A percentile compares a stretch with the other conserved stretches of the same genome.
phyloP scores from a whole-genome alignment of 768 basidiomycete genomes.

The Boletus patriciae region DNA sequence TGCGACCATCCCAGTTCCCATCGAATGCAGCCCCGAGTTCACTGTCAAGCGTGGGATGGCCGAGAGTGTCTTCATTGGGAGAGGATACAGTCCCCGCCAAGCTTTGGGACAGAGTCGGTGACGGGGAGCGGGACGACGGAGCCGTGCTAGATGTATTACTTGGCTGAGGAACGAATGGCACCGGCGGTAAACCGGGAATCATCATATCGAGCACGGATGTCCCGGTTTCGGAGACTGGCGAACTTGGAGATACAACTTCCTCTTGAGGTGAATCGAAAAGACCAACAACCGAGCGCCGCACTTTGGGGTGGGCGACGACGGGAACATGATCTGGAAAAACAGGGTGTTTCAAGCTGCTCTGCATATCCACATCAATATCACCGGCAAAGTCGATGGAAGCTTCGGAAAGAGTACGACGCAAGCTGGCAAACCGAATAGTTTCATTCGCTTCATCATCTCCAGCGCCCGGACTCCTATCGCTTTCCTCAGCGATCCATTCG shows the following conservation, averaged over 20 bases:
- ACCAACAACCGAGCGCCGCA: slow-evolving; percentile 59
- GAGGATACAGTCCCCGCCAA: slow-evolving; percentile 8
- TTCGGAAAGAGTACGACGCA: slow-evolving; percentile 29
- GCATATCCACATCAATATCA: slow-evolving; percentile 24
- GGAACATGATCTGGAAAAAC: slow-evolving; percentile 20
- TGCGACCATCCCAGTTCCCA: slow-evolving; percentile 17
- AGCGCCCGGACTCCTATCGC: slow-evolving; percentile 30
- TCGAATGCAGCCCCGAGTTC: slow-evolving; percentile 58
- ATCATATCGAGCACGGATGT: slow-evolving; percentile 31
- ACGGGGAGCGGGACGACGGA: slow-evolving; percentile 20
- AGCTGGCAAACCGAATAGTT: slow-evolving; percentile 33
- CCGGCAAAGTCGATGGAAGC: slow-evolving; percentile 20
- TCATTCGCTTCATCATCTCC: slow-evolving; percentile 33
- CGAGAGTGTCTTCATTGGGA: neutral
- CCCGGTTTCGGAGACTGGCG: slow-evolving; percentile 15
- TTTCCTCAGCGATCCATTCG: slow-evolving; percentile 44
- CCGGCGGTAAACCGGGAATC: slow-evolving; percentile 36
- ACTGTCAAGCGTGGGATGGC: slow-evolving; percentile 47
- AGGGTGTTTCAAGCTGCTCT: slow-evolving; percentile 25
- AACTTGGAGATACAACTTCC: slow-evolving; percentile 5
- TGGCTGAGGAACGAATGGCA: slow-evolving; percentile 35
- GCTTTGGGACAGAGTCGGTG: slow-evolving; percentile 14
- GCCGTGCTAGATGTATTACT: slow-evolving; percentile 22
- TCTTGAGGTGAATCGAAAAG: slow-evolving; percentile 49
- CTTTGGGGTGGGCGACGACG: slow-evolving; percentile 26